These are phyloP conservation scores for Starmerella geochares DNA, from an alignment of 805 yeast species.

Conservation along the genomic window DNA sequence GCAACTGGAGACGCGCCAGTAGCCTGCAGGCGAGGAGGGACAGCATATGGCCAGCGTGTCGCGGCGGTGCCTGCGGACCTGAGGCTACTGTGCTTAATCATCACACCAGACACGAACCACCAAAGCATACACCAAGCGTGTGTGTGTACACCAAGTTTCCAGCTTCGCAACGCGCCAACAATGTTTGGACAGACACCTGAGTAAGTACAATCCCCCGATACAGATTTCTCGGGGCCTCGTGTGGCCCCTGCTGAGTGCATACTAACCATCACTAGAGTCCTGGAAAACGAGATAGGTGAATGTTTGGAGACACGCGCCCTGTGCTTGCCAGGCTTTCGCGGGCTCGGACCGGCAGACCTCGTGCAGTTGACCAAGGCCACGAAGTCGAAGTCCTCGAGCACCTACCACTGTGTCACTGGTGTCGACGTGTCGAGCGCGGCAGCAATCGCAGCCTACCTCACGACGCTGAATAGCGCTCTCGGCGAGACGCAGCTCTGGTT, in stretches of 20 bases:
- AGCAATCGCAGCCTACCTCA: constrained; percentile 47
- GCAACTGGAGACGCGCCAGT: too few relatives aligned
- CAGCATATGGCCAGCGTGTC: too few relatives aligned
- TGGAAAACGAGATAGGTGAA: constrained; percentile 43
- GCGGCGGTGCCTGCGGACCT: too few relatives aligned
- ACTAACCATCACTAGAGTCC: constrained; percentile 1
- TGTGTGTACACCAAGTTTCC: not conserved
- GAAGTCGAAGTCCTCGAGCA: constrained; percentile 41
- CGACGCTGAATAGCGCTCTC: constrained; percentile 37
- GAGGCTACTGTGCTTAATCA: not conserved
- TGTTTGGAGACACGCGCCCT: constrained; percentile 44
- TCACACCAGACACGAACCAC: not conserved
- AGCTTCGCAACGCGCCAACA: not conserved
- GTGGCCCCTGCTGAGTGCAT: not conserved
- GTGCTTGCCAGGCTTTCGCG: constrained; percentile 37
- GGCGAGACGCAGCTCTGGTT: constrained; percentile 63
- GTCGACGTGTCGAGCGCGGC: constrained; percentile 44
- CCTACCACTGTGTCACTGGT: constrained; percentile 47
- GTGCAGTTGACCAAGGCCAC: constrained; percentile 41
- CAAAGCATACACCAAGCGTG: not conserved
- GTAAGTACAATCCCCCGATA: constrained; percentile 4
- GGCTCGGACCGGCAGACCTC: constrained; percentile 70
- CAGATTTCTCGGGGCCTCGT: not conserved
- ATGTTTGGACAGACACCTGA: constrained; percentile 24
- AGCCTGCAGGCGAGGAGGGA: too few relatives aligned